Percentiles rank a stretch among this genome's conserved stretches.
phyloP scores from a whole-genome alignment of 352 stramenopile species.

The Globisporangium radiosum region DNA sequence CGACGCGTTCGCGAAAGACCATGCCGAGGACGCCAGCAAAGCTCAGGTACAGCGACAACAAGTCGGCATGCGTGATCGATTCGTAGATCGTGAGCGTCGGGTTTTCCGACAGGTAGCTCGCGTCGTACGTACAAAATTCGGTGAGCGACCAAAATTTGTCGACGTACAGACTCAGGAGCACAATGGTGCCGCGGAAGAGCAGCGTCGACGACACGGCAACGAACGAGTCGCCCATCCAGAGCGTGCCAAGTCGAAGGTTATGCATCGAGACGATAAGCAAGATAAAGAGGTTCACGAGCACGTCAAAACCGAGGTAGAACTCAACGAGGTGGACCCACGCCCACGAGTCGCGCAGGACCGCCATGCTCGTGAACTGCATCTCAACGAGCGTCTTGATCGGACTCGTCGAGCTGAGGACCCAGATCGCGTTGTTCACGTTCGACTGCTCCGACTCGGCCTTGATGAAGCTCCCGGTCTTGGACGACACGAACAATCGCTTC shows the following conservation, averaged over 20 bases:
- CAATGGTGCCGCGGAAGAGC: constrained; percentile 22
- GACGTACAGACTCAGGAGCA: constrained; percentile 33
- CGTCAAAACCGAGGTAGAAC: constrained; percentile 28
- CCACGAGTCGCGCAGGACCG: constrained; percentile 33
- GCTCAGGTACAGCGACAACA: constrained; percentile 15
- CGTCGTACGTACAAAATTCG: constrained; percentile 35
- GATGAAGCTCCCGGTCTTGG: constrained; percentile 32
- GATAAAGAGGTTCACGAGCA: constrained; percentile 24
- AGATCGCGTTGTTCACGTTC: constrained; percentile 35
- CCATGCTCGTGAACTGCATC: constrained; percentile 20
- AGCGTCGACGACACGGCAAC: constrained; percentile 26
- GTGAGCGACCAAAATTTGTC: constrained; percentile 37
- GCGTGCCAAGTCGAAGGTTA: constrained; percentile 22
- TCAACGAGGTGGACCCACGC: constrained; percentile 43
- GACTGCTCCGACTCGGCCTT: constrained; percentile 28
- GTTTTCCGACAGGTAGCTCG: constrained; percentile 11
- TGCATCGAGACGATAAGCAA: constrained; percentile 25
- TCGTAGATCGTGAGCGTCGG: constrained; percentile 2
- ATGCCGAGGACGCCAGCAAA: constrained; percentile 1
- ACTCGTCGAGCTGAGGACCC: constrained; percentile 22
- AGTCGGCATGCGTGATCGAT: constrained; percentile 14
- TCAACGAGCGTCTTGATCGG: constrained; percentile 17
- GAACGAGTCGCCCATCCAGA: constrained; percentile 40
- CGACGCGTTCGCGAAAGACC: constrained; percentile 6
- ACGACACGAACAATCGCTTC: constrained; percentile 21